These are phyloP conservation scores for Podaxis mareebaensis DNA, from an alignment of 768 basidiomycete genomes.

Conservation along the genomic window DNA sequence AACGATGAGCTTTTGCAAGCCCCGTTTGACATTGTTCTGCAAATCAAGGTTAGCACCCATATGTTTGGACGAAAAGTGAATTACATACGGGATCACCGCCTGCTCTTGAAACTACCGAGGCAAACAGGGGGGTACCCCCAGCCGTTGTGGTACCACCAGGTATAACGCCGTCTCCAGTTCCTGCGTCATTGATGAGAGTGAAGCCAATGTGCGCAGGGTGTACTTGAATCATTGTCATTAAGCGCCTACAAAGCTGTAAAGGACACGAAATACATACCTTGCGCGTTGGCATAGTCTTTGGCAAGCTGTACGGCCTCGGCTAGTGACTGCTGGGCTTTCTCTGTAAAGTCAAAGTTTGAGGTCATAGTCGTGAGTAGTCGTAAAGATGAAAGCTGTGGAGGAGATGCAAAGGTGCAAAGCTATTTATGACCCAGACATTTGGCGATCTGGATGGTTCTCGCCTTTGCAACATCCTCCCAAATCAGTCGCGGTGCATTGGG, in stretches of 20 bases:
- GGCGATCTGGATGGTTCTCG: background rate
- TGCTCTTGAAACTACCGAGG: slow-evolving; percentile 75
- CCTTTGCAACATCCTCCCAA: background rate
- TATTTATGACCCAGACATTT: slow-evolving; percentile 13
- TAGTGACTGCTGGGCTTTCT: slow-evolving; percentile 74
- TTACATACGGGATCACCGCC: slow-evolving; percentile 80
- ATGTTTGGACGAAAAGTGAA: background rate
- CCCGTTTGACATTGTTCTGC: slow-evolving; percentile 64
- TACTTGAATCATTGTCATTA: slow-evolving; percentile 42
- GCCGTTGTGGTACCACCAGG: slow-evolving; percentile 33
- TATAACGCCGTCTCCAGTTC: slow-evolving; percentile 31
- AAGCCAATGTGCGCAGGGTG: slow-evolving; percentile 83
- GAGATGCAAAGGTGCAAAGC: background rate
- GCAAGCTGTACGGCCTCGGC: slow-evolving; percentile 76
- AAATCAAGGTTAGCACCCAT: slow-evolving; percentile 11
- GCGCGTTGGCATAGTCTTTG: slow-evolving; percentile 80
- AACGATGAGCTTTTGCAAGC: slow-evolving; percentile 73
- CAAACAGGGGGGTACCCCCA: slow-evolving; percentile 61
- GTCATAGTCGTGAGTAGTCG: slow-evolving; percentile 34
- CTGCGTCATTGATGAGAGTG: slow-evolving; percentile 73
- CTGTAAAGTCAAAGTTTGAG: slow-evolving; percentile 78
- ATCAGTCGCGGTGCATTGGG: background rate
- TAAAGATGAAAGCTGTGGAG: background rate
- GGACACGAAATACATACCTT: slow-evolving; percentile 48
- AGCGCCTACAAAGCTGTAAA: background rate